These are phyloP conservation scores for Tetrapisispora namnaoensis DNA, from an alignment of 805 yeast genomes.

Conservation along the genomic window DNA sequence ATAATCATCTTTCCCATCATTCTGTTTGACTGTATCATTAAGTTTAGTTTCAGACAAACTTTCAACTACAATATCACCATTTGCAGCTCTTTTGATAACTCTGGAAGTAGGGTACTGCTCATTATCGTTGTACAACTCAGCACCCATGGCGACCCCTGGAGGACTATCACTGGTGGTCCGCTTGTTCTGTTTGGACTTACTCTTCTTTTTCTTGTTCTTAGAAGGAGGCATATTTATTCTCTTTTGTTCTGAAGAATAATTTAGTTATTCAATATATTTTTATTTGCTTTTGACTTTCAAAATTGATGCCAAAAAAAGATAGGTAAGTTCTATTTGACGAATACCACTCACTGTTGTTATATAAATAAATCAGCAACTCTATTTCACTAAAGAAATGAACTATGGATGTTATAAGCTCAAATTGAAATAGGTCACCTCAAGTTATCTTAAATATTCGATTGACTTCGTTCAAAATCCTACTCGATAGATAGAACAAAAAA, in stretches of 20 bases:
- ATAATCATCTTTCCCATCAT: slow-evolving; percentile 8
- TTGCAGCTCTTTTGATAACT: slow-evolving; percentile 57
- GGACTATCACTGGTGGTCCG: slow-evolving; percentile 7
- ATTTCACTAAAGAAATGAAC: no score
- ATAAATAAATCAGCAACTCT: no score
- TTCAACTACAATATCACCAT: slow-evolving; percentile 72
- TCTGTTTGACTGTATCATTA: neutral
- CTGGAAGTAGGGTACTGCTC: slow-evolving; percentile 65
- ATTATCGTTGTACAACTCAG: slow-evolving; percentile 43
- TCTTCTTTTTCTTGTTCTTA: slow-evolving; percentile 23
- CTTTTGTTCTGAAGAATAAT: neutral
- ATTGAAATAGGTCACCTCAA: no score
- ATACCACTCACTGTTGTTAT: no score
- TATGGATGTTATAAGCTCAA: no score
- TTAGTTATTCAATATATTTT: neutral
- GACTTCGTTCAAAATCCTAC: no score
- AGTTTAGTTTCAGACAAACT: slow-evolving; percentile 11
- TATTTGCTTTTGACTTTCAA: neutral
- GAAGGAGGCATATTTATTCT: slow-evolving; percentile 18
- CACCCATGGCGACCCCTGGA: slow-evolving; percentile 19
- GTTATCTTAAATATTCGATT: no score
- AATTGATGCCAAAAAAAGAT: neutral
- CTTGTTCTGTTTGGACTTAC: slow-evolving; percentile 12
- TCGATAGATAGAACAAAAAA: no score
- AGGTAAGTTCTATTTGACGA: no score